Evolutionary conservation across 2,329 filamentous ascomycete genomes (phyloP).

Genomic region (Byssochlamys sp.): DNA sequence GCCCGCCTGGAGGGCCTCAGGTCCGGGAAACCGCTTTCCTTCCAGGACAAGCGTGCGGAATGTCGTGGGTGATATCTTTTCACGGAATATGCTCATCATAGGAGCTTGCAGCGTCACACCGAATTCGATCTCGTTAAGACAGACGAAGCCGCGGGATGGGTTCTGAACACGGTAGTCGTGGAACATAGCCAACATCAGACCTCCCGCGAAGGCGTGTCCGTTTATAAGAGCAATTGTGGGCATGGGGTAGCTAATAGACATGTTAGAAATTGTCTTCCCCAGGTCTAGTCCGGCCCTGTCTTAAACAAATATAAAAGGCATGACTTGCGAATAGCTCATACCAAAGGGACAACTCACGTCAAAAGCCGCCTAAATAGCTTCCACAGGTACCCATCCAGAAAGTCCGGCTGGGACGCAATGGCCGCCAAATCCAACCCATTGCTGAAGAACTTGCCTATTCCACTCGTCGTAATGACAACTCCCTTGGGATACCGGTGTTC

Average conservation of each 20-base stretch:
- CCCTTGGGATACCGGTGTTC: constrained; percentile 59
- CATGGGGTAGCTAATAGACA: constrained; percentile 55
- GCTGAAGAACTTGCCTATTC: constrained; percentile 68
- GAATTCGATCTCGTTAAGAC: constrained; percentile 73
- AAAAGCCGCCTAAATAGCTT: constrained; percentile 56
- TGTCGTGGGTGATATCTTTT: constrained; percentile 50
- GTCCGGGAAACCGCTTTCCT: constrained; percentile 56
- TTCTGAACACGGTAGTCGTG: constrained; percentile 77
- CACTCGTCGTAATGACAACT: constrained; percentile 67
- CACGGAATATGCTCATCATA: constrained; percentile 65
- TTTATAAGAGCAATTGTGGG: constrained; percentile 71
- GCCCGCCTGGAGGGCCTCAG: constrained; percentile 54
- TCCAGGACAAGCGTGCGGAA: constrained; percentile 64
- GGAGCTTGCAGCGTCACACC: constrained; percentile 64
- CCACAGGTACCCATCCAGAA: constrained; percentile 54
- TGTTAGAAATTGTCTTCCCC: not conserved
- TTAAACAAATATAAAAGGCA: not conserved
- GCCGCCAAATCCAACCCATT: constrained; percentile 72
- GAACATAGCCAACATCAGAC: constrained; percentile 71
- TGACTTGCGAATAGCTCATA: not conserved
- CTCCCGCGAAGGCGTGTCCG: constrained; percentile 71
- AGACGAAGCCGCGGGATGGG: constrained; percentile 59
- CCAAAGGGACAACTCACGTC: constrained; percentile 33
- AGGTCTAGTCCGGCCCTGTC: not conserved
- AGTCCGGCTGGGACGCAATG: constrained; percentile 51